Base-by-base conservation (phyloP, 495 filamentous ascomycete species). In the Penicillium canescens region DNA sequence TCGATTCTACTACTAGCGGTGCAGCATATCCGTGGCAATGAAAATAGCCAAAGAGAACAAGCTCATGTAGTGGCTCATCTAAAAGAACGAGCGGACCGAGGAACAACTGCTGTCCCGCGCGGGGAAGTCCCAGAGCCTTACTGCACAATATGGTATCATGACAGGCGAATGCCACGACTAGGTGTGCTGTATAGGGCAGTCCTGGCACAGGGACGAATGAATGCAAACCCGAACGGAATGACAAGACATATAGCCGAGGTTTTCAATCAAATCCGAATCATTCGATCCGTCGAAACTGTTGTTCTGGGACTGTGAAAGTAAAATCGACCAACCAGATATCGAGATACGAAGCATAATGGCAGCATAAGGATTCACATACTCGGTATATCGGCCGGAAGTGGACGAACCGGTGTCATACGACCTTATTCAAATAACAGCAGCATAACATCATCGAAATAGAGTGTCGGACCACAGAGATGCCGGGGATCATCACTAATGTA, bases 391-490 rank as follows among this genome's bases (percentile, higher is more conserved):
- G 52, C 42, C 52, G 62, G 61, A 58, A 6, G 46, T 16, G 34
- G 6, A 13, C 6, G 13, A 31, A 18, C 62, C 59, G 59, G 51
- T 24, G 48, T 62, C 59, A 50, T 62, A 65, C 50, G 58, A 65
- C 42, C 26, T 36, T n/a, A 24, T 13, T 45, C 21, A 14, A 20
- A 23, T 41, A 24, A 1, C 10, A 23, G 23, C 12, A 14, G 31
- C 18, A 18, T 44, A 31, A 9, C 23, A 6, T 1, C 24, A 8
- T 48, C 55, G 39, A 35, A 40, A 36, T 26, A 36, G 13, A 7
- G 12, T 6, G 4, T 40, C 26, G 41, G 47, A 41, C 31, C 11
- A 33, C 11, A 37, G 16, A 21, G 35, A 24, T 26, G 45, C 47
- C 23, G 51, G 52, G 24, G 55, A 57, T 57, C 43, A 33, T 34